Evolutionary conservation across 805 yeast species (phyloP), one percentile per base, ranked within the genome.

Genomic region (Candida ponderosae): DNA sequence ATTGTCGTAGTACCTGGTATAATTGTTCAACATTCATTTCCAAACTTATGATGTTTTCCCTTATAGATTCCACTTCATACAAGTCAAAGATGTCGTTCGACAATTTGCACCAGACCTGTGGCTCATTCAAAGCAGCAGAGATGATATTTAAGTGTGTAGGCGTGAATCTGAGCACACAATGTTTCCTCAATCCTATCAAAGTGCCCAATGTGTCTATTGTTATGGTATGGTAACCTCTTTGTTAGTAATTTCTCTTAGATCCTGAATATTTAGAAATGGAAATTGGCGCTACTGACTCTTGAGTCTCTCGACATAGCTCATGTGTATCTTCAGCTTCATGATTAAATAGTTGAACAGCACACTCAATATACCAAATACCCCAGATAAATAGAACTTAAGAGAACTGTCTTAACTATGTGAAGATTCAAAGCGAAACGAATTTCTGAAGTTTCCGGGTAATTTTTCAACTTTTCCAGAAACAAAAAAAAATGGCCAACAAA

Each of bases 61-160:
- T 64, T 57, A 44, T 64, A 65, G 62, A 79, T 72, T 44, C 46
- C 5, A 59, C 53, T 9, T 47, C 48, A 34, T 46, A 43, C 8
- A 41, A 23, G 19, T 54, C 54, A 35, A 54, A 52, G 29, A 76
- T 51, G 13, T 65, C 57, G 3, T 50, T 64, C 15, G 68, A 62
- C 13, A 81, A 49, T 41, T 72, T 74, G 45, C 81, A 70, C 86
- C 87, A 81, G 3, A 77, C 73, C 43, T 79, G 85, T 3, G 87
- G 85, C 40, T 78, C 81, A 32, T 68, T 63, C 20, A 67, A 45
- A 8, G 72, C 64, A 2, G 71, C 65, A 45, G 79, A 74, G 5
- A 79, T 70, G 13, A 79, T 65, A 29, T 63, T 53, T 31, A 81
- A 56, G 39, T 65, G 65, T 1, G 61, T 53, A 4, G 69, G 73